Conservation (phyloP, 306 rosid genomes). For the Lathyrus sativus region DNA sequence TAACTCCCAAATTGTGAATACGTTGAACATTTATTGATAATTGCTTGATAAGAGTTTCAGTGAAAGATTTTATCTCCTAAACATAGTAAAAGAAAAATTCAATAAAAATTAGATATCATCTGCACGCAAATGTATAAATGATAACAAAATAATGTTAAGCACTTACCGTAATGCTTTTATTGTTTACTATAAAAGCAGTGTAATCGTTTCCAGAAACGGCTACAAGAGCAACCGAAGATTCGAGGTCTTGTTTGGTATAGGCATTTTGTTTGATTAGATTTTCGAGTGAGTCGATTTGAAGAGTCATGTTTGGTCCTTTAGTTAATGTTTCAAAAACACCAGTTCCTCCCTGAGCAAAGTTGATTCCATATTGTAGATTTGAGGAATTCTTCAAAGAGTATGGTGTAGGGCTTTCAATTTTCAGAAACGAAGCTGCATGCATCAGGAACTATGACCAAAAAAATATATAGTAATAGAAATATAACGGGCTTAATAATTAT, state of each 20-base stretch:
- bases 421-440: conserved; percentile 40
- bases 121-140: no score
- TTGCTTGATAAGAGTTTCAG: conserved; percentile 41
- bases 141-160: no score
- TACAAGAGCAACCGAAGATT: conserved; percentile 38
- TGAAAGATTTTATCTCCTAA: conserved; percentile 35
- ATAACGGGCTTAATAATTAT: no score
- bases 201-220: conserved; percentile 45
- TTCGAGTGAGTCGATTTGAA: conserved; percentile 42
- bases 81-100: no score
- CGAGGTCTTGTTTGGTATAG: conserved; percentile 46
- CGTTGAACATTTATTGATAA: conserved; percentile 36
- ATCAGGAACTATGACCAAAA: no score
- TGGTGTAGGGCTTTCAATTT: conserved; percentile 34
- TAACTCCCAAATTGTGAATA: conserved; percentile 40
- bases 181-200: neutral
- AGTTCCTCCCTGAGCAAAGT: conserved; percentile 43
- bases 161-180: conserved; percentile 22
- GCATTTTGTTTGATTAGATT: conserved; percentile 45
- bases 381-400: conserved; percentile 25
- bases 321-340: conserved; percentile 37
- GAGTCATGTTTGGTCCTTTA: conserved; percentile 43
- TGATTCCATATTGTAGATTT: conserved; percentile 19
- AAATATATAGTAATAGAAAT: no score
- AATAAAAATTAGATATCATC: no score